Base-by-base conservation (phyloP, 371 early-diverging fungal species). In the Mortierella sp. region DNA sequence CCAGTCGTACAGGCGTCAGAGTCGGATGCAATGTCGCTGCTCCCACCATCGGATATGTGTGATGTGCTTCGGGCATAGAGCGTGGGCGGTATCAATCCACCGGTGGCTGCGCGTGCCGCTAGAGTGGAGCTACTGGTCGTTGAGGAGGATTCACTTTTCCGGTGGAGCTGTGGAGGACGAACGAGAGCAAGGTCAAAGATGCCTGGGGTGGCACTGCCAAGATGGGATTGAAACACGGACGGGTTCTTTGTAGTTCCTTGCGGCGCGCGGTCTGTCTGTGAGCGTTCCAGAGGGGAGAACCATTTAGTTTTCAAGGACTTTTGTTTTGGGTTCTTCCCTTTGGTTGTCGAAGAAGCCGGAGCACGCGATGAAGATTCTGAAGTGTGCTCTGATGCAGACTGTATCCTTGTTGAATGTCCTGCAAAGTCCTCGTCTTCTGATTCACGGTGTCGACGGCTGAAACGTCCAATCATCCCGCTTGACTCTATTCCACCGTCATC, bases 401-500 rank as follows among this genome's bases (percentile, higher is more conserved):
- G 40, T 17, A 34, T 39, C 19, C 47, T 47, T 25, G 53, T n/a
- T n/a, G n/a, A 37, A 28, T 53, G 39, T 6, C n/a, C 13, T 17
- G 37, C 24, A 12, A 48, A 60, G 27, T 65, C 60, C 25, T 61
- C 73, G 13, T 67, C 73, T 13, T 71, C 65, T 1, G 52, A 53
- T 17, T 66, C 66, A 6, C 37, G 46, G 16, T 59, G 41, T 7
- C 45, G 63, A 7, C 52, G 62, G 17, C 67, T 61, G 47, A 63
- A 73, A 0, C 73, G 73, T 13, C 73, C 73, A 53, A 73, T 44
- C 73, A 55, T 67, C 3, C 54, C 63, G 19, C 60, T 57, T 4
- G 71, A 64, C 19, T 45, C 64, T 19, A 62, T 44, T 1, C 71
- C 71, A 2, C 66, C 66, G 27, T 73, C 73, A 29, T 73, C 73